Evolutionary conservation across 768 basidiomycete species (phyloP).

Genomic region (Phaeotremella skinneri): DNA sequence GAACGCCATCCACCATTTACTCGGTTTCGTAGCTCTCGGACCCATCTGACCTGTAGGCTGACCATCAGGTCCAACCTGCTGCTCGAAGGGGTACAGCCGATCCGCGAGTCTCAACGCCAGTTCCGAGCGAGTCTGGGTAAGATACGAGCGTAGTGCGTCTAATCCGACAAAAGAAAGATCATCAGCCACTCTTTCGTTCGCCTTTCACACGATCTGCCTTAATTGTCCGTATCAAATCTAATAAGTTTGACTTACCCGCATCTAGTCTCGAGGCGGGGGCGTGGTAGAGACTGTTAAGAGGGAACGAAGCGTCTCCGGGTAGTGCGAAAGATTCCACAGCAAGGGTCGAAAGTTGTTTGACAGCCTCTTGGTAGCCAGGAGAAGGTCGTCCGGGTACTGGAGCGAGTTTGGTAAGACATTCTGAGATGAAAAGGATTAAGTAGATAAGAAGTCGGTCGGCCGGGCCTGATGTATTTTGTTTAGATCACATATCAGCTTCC

Average conservation of each 20-base stretch:
- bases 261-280: conserved; percentile 72
- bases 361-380: conserved; percentile 65
- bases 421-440: conserved; percentile 94
- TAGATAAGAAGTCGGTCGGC: conserved; percentile 94
- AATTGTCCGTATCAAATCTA: not conserved
- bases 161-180: not conserved
- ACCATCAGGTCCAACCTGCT: conserved; percentile 61
- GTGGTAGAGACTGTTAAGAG: conserved; percentile 87
- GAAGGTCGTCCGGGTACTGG: conserved; percentile 56
- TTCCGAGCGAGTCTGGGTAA: conserved; percentile 90
- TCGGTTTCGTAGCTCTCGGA: conserved; percentile 67
- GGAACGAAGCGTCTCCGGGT: conserved; percentile 93
- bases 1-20: conserved; percentile 99
- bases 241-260: conserved; percentile 61
- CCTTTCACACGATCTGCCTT: too few relatives aligned
- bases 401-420: conserved; percentile 90
- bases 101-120: conserved; percentile 81
- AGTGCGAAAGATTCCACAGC: conserved; percentile 90
- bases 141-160: conserved; percentile 89
- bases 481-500: not conserved
- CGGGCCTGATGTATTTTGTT: conserved; percentile 55
- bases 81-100: conserved; percentile 67
- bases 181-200: too few relatives aligned
- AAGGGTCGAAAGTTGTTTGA: conserved; percentile 82
- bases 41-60: conserved; percentile 54